Conservation (phyloP, 495 filamentous ascomycete genomes). For the Cercophora scortea region DNA sequence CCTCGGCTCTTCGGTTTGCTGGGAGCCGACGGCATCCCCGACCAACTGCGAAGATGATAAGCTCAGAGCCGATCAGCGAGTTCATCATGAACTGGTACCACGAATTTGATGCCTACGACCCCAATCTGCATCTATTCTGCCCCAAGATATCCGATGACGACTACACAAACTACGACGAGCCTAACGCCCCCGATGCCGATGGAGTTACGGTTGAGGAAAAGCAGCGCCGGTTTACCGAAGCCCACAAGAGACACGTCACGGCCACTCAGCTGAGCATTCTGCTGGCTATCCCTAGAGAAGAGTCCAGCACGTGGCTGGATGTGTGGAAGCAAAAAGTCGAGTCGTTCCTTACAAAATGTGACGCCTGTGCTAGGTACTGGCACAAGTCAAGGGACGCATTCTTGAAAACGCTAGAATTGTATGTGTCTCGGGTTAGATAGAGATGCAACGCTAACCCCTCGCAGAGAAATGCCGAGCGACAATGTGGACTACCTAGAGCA, state of each 20-base stretch:
- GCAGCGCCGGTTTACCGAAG: conserved; percentile 37
- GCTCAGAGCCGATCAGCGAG: conserved; percentile 11
- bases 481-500: conserved; percentile 27
- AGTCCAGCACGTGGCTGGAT: conserved; percentile 48
- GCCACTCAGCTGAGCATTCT: conserved; percentile 59
- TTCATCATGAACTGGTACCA: conserved; percentile 20
- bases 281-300: conserved; percentile 56
- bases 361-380: conserved; percentile 72
- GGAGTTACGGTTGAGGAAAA: conserved; percentile 27
- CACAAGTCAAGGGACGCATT: conserved; percentile 48
- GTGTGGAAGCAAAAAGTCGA: conserved; percentile 47
- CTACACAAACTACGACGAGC: conserved; percentile 46
- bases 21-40: not conserved
- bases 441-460: conserved; percentile 21
- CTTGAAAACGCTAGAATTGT: conserved; percentile 33
- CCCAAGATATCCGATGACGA: conserved; percentile 35
- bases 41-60: conserved; percentile 14
- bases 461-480: conserved; percentile 23
- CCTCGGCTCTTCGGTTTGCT: not conserved
- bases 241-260: conserved; percentile 42
- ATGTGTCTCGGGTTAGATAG: not conserved
- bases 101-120: conserved; percentile 18
- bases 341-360: conserved; percentile 55
- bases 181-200: conserved; percentile 26
- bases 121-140: conserved; percentile 35